These are phyloP conservation scores for Trifolium pratense DNA, from an alignment of 306 rosid species.

Conservation along the genomic window DNA sequence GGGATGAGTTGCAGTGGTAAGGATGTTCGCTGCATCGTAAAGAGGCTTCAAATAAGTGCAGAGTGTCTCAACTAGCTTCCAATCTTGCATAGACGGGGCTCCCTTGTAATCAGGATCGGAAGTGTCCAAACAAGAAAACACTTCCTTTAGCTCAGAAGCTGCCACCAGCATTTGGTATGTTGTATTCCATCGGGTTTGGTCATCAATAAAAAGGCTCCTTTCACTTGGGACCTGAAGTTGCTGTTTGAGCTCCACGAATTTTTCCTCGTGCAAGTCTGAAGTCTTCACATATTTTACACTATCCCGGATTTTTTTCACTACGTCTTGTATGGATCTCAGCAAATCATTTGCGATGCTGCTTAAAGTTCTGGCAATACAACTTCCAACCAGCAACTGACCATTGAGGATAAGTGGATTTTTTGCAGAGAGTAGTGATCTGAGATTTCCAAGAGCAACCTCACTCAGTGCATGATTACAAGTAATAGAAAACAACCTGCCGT, in stretches of 20 bases:
- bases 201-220: constrained; percentile 72
- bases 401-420: constrained; percentile 83
- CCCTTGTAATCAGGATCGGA: constrained; percentile 84
- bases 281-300: constrained; percentile 90
- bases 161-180: constrained; percentile 93
- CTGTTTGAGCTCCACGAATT: constrained; percentile 75
- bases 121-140: constrained; percentile 82
- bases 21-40: constrained; percentile 76
- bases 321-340: constrained; percentile 54
- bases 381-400: constrained; percentile 80
- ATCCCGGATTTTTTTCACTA: constrained; percentile 68
- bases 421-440: constrained; percentile 74
- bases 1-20: constrained; percentile 65
- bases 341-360: constrained; percentile 74
- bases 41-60: constrained; percentile 76
- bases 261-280: constrained; percentile 84
- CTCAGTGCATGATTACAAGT: constrained; percentile 58
- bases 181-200: constrained; percentile 81
- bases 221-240: constrained; percentile 93
- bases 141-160: constrained; percentile 81
- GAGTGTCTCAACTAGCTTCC: constrained; percentile 80
- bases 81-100: constrained; percentile 79
- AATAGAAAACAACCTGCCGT: constrained; percentile 78
- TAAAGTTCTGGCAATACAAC: constrained; percentile 79
- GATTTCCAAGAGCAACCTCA: constrained; percentile 64